Base-by-base conservation (phyloP, 208 protist genomes). In the Leptomonas seymouri region DNA sequence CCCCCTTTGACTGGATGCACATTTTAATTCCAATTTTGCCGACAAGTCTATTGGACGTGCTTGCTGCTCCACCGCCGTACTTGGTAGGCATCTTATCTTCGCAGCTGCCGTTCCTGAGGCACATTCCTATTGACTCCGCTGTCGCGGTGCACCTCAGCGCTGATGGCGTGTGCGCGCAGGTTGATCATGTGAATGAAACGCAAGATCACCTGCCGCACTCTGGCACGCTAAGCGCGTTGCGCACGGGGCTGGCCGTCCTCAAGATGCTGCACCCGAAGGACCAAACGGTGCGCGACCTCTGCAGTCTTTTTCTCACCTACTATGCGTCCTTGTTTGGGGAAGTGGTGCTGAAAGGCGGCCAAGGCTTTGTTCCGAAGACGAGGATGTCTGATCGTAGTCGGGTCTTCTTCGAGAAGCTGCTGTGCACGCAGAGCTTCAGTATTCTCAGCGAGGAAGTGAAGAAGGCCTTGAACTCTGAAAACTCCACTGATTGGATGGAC, bases 1-100 rank as follows among this genome's bases (percentile, higher is more conserved):
- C 81, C 2, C 91, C 91, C 1, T 93, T 96, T 71, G 91, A 94
- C 54, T 96, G 88, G 87, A 82, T 90, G 80, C 88, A 94, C 76
- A 93, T 90, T 67, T 67, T 96, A 20, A 93, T 94, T 63, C 84
- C 87, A 0, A 88, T 94, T 57, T 53, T 93, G 11, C 87, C 91
- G 0, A 80, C 75, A 16, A 81, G 49, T 25, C 62, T 96, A 20
- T 27, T 93, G 23, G 82, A 90, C 56, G 84, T 94, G 8, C 76
- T 96, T 28, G 86, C 80, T 4, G 88, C 91, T 11, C 91, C 88
- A 20, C 78, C 88, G 28, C 88, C 91, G 34, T 94, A 88, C 51
- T 58, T 96, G 23, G 78, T 93, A 0, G 91, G 91, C 21, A 80
- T 96, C 30, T 74, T 94, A 7, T 82, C 71, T 25, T 87, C 87